Conservation (phyloP, 345 rosid genomes). For the Citrus cavaleriei region DNA sequence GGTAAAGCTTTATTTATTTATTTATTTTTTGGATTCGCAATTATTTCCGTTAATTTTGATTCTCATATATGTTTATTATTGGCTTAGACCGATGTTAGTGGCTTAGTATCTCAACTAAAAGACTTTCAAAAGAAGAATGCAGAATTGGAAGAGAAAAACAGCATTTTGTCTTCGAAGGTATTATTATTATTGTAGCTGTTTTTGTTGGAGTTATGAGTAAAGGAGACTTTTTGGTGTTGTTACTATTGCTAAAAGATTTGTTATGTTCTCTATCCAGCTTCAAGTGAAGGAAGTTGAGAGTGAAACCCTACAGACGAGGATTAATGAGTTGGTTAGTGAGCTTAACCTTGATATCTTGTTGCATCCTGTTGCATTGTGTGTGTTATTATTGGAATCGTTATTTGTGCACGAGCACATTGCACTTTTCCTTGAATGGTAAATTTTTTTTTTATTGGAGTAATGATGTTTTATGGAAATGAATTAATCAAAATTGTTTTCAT, state of each 20-base stretch:
- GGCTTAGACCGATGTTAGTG: constrained; percentile 79
- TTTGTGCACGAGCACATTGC: not conserved
- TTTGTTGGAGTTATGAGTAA: not conserved
- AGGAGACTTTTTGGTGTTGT: not conserved
- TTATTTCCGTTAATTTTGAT: not conserved
- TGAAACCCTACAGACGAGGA: constrained; percentile 45
- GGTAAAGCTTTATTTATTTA: constrained; percentile 28
- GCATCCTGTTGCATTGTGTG: not conserved
- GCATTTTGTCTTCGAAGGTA: constrained; percentile 49
- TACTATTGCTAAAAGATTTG: constrained; percentile 16
- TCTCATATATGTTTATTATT: constrained; percentile 6
- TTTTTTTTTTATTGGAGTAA: not conserved
- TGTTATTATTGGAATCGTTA: not conserved
- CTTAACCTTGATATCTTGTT: not conserved
- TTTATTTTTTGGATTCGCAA: not conserved
- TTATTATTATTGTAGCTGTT: not conserved
- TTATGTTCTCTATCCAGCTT: constrained; percentile 41
- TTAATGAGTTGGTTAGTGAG: constrained; percentile 62
- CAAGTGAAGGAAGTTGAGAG: constrained; percentile 60
- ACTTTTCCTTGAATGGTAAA: not conserved
- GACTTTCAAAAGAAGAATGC: constrained; percentile 67
- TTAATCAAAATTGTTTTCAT: not conserved
- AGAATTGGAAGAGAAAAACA: constrained; percentile 70
- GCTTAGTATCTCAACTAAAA: constrained; percentile 79
- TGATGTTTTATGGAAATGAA: not conserved